These are phyloP conservation scores for Bisporella sp. DNA, from an alignment of 2,329 filamentous ascomycete genomes.

Conservation along the genomic window DNA sequence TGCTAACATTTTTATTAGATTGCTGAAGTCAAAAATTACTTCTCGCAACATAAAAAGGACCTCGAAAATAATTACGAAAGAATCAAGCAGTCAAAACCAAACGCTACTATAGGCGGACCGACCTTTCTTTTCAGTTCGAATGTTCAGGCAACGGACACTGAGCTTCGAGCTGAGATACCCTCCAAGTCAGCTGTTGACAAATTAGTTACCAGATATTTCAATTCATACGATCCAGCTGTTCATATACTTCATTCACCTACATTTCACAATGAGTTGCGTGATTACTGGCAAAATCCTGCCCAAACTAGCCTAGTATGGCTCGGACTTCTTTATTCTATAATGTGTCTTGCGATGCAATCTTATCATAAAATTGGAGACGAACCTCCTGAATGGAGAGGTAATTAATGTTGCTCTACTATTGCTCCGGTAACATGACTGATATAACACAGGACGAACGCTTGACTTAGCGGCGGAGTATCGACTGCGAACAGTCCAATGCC, in stretches of 20 bases:
- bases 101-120: constrained; percentile 55
- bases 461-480: constrained; percentile 60
- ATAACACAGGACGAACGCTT: constrained; percentile 32
- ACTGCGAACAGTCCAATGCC: constrained; percentile 68
- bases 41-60: constrained; percentile 78
- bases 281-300: constrained; percentile 64
- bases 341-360: constrained; percentile 71
- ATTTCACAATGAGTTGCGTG: constrained; percentile 65
- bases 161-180: constrained; percentile 75
- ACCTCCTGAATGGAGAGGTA: constrained; percentile 69
- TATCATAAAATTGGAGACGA: constrained; percentile 76
- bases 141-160: constrained; percentile 62
- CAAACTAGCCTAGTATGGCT: constrained; percentile 74
- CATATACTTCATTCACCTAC: constrained; percentile 77
- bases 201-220: constrained; percentile 84
- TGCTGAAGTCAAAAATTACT: constrained; percentile 89
- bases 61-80: constrained; percentile 74
- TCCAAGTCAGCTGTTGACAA: constrained; percentile 77
- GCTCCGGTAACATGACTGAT: constrained; percentile 5
- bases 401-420: constrained; percentile 18
- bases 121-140: constrained; percentile 72
- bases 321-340: constrained; percentile 67
- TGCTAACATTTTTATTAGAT: constrained; percentile 44
- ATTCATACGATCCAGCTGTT: constrained; percentile 65
- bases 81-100: constrained; percentile 62